Percentiles rank a stretch among this genome's conserved stretches.
phyloP scores from a whole-genome alignment of 140 eudicot genomes.

The Anethum foeniculum region DNA sequence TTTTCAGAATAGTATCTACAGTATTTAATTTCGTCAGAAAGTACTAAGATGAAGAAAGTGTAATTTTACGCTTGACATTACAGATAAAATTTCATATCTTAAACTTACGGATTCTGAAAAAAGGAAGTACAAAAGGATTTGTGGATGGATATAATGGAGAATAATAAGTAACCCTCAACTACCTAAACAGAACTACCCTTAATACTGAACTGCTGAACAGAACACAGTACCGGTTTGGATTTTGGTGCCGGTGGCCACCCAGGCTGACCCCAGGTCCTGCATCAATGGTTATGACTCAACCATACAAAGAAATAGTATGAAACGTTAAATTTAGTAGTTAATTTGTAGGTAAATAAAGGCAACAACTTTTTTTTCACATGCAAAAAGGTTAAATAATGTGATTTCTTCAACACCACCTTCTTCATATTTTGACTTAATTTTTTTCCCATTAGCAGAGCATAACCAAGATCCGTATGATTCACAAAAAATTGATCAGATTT shows the following conservation, averaged over 20 bases:
- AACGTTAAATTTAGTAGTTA: background rate
- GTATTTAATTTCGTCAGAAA: too few species aligned
- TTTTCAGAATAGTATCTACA: too few species aligned
- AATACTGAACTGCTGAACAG: background rate
- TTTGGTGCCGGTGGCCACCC: conserved; percentile 6
- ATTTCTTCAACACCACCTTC: background rate
- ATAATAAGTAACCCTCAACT: background rate
- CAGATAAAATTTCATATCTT: too few species aligned
- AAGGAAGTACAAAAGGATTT: background rate
- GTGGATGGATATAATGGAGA: background rate
- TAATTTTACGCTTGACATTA: too few species aligned
- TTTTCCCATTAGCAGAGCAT: background rate
- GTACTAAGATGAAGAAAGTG: too few species aligned
- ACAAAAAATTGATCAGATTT: background rate
- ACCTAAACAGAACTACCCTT: conserved; percentile 1
- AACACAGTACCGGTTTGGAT: background rate
- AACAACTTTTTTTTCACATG: background rate
- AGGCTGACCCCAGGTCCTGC: background rate
- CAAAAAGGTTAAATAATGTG: background rate
- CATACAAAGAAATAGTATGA: background rate
- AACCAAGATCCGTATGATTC: background rate
- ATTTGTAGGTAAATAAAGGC: background rate
- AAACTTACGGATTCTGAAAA: too few species aligned
- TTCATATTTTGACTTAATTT: background rate
- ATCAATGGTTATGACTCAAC: background rate